A percentile compares a stretch with the other conserved stretches of the same genome.
Evolutionary conservation across 306 rosid species (phyloP).

Genomic region (Cicer arietinum): DNA sequence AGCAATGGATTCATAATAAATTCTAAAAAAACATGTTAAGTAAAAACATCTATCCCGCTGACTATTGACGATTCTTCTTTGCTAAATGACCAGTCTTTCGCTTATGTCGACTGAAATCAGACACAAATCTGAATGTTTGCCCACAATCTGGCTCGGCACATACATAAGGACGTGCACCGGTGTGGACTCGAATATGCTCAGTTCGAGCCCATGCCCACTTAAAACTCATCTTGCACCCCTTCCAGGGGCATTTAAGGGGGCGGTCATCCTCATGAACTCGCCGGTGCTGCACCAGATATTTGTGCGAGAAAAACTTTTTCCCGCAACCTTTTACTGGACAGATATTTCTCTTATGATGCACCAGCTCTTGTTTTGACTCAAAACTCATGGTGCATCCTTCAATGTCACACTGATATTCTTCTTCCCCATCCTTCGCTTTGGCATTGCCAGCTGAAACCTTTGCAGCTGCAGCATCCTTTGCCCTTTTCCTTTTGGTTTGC

Average conservation of each 20-base stretch:
- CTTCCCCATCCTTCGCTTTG: conserved; percentile 61
- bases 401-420: conserved; percentile 75
- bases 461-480: conserved; percentile 58
- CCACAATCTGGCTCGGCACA: conserved; percentile 89
- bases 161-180: conserved; percentile 91
- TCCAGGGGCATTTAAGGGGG: conserved; percentile 97
- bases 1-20: conserved; percentile 56
- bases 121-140: conserved; percentile 96
- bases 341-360: conserved; percentile 74
- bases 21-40: conserved; percentile 55
- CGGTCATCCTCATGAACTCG: conserved; percentile 95
- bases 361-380: conserved; percentile 72
- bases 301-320: conserved; percentile 95
- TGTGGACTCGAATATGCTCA: conserved; percentile 95
- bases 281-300: conserved; percentile 97
- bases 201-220: conserved; percentile 99
- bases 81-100: conserved; percentile 95
- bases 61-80: conserved; percentile 68
- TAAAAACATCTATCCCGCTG: conserved; percentile 53
- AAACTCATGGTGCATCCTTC: conserved; percentile 97
- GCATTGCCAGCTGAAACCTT: conserved; percentile 58
- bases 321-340: conserved; percentile 99
- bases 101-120: conserved; percentile 98
- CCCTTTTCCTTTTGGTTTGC: conserved; percentile 65
- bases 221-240: conserved; percentile 99